Conservation (phyloP, 169 alveolate genomes). For the Perkinsus marinus region DNA sequence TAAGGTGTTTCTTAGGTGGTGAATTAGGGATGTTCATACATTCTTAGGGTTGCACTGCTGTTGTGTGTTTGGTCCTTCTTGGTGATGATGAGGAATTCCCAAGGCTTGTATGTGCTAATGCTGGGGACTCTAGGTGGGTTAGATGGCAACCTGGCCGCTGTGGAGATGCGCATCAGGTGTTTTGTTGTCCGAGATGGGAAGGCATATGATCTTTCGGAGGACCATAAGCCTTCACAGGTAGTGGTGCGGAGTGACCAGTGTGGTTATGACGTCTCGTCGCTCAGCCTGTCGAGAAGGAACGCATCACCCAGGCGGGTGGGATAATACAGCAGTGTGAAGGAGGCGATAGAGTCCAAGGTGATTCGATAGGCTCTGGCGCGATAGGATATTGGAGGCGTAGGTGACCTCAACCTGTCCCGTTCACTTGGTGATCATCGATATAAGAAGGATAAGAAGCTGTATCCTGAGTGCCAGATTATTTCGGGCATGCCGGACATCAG, state of each 20-base stretch:
- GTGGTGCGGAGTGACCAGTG: not conserved
- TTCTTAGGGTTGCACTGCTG: constrained; percentile 49
- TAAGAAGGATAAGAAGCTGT: constrained; percentile 23
- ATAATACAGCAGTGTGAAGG: constrained; percentile 25
- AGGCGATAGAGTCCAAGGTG: not conserved
- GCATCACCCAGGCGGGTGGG: constrained; percentile 37
- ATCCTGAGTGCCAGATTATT: constrained; percentile 40
- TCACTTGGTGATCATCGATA: constrained; percentile 51
- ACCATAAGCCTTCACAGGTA: constrained; percentile 48
- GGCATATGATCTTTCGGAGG: constrained; percentile 39
- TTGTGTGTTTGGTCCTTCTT: constrained; percentile 38
- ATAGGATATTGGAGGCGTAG: constrained; percentile 1
- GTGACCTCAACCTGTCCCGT: constrained; percentile 39
- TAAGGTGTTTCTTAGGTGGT: not conserved
- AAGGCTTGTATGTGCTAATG: constrained; percentile 46
- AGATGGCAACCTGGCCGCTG: not conserved
- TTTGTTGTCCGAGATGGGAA: constrained; percentile 23
- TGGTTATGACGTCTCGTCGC: not conserved
- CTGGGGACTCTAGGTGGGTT: constrained; percentile 59
- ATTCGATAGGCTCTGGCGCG: not conserved
- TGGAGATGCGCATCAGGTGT: not conserved
- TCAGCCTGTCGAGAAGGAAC: constrained; percentile 10
- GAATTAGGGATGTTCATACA: not conserved
- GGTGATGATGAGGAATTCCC: constrained; percentile 4
- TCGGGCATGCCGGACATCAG: constrained; percentile 47